Percentiles rank a stretch among this genome's conserved stretches.
Evolutionary conservation across 148 eudicot genomes (phyloP).

Genomic region (Linanthus parryae): DNA sequence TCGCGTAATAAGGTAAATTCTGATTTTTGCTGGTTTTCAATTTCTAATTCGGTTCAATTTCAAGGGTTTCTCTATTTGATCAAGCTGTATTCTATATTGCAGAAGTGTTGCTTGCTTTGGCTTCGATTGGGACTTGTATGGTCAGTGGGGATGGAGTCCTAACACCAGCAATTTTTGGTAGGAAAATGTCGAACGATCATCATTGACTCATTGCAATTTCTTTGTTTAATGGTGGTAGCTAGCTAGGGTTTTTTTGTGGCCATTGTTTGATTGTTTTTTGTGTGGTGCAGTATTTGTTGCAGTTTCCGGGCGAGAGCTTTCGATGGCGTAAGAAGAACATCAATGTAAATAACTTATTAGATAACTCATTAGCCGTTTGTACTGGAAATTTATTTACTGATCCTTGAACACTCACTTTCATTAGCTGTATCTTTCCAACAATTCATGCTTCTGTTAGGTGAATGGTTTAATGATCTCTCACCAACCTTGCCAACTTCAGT

Average conservation of each 20-base stretch:
- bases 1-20: too few species aligned
- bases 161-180: conserved; percentile 63
- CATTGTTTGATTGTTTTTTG: conserved; percentile 4
- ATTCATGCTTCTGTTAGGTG: not conserved
- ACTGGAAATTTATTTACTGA: too few species aligned
- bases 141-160: conserved; percentile 71
- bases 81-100: too few species aligned
- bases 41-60: too few species aligned
- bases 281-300: conserved; percentile 54
- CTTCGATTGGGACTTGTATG: conserved; percentile 67
- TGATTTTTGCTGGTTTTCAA: too few species aligned
- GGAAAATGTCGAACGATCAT: not conserved
- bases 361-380: too few species aligned
- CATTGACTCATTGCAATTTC: not conserved
- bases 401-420: too few species aligned
- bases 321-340: conserved; percentile 44
- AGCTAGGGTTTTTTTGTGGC: not conserved
- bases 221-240: conserved; percentile 1
- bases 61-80: too few species aligned
- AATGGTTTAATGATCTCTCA: not conserved
- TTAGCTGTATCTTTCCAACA: not conserved
- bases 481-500: conserved; percentile 4
- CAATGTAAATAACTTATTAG: conserved; percentile 33
- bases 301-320: conserved; percentile 61
- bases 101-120: conserved; percentile 40